Conservation (phyloP, 2,329 filamentous ascomycete genomes). For the Talaromyces pinophilus region DNA sequence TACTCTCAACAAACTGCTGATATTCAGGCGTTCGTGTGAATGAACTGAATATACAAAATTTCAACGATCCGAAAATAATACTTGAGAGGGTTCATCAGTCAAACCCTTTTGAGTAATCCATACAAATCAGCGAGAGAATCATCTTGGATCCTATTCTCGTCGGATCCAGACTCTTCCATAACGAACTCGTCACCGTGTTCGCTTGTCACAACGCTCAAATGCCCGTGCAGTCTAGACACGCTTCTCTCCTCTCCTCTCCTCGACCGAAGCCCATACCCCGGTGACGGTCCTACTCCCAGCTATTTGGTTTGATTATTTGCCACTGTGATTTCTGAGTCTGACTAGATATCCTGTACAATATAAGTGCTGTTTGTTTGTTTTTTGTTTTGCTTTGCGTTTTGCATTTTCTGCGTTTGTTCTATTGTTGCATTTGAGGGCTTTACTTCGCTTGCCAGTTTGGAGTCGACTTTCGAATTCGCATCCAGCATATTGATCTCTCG, state of each 20-base stretch:
- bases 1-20: not conserved
- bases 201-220: slow-evolving; percentile 44
- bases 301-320: slow-evolving; percentile 23
- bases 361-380: slow-evolving; percentile 32
- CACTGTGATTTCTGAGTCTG: slow-evolving; percentile 34
- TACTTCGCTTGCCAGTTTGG: not conserved
- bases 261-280: slow-evolving; percentile 45
- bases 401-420: slow-evolving; percentile 24
- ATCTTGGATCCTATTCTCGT: slow-evolving; percentile 10
- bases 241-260: slow-evolving; percentile 43
- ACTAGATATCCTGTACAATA: slow-evolving; percentile 51
- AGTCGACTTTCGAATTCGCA: slow-evolving; percentile 14
- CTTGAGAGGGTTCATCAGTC: not conserved
- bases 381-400: slow-evolving; percentile 25
- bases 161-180: slow-evolving; percentile 21
- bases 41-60: slow-evolving; percentile 3
- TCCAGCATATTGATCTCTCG: slow-evolving; percentile 17
- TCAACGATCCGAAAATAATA: not conserved
- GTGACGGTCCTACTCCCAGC: slow-evolving; percentile 42
- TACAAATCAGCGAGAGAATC: slow-evolving; percentile 1
- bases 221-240: slow-evolving; percentile 43
- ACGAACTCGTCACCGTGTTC: slow-evolving; percentile 23
- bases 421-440: slow-evolving; percentile 14
- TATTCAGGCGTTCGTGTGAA: slow-evolving; percentile 10
- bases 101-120: slow-evolving; percentile 1